These are phyloP conservation scores for Amylostereum areolatum DNA, from an alignment of 1,284 basidiomycete genomes.

Conservation along the genomic window DNA sequence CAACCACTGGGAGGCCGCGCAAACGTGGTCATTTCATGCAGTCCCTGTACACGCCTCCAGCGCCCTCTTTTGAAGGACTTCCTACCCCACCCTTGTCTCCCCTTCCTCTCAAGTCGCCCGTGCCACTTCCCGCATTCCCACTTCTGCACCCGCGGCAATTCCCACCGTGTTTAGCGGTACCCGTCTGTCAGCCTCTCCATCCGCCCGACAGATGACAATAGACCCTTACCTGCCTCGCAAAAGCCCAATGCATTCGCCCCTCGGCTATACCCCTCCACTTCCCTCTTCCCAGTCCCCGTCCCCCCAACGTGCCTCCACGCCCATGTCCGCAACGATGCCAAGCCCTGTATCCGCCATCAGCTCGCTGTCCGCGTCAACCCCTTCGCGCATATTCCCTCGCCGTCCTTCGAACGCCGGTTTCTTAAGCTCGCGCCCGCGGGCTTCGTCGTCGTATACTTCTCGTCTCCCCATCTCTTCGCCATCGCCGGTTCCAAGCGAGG, in stretches of 20 bases:
- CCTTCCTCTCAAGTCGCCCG: slow-evolving; percentile 15
- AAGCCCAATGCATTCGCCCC: slow-evolving; percentile 6
- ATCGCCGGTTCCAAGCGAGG: slow-evolving; percentile 18
- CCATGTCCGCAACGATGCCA: slow-evolving; percentile 41
- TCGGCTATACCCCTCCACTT: neutral
- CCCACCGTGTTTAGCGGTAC: slow-evolving; percentile 17
- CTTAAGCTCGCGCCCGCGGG: slow-evolving; percentile 13
- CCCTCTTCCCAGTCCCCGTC: slow-evolving; percentile 49
- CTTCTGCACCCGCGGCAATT: slow-evolving; percentile 38
- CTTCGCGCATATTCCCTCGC: slow-evolving; percentile 17
- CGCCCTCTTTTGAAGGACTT: slow-evolving; percentile 28
- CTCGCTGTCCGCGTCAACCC: slow-evolving; percentile 31
- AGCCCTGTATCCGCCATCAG: slow-evolving; percentile 22
- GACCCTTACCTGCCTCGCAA: slow-evolving; percentile 2
- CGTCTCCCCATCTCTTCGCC: slow-evolving; percentile 13
- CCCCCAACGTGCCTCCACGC: slow-evolving; percentile 40
- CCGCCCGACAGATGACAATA: slow-evolving; percentile 1
- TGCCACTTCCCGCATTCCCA: slow-evolving; percentile 28
- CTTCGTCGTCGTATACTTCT: slow-evolving; percentile 20
- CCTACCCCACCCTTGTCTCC: slow-evolving; percentile 19
- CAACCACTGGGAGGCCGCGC: slow-evolving; percentile 55
- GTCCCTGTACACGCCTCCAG: slow-evolving; percentile 47
- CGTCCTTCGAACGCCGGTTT: slow-evolving; percentile 7
- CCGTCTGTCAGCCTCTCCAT: slow-evolving; percentile 3
- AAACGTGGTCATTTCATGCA: slow-evolving; percentile 67